phyloP scores from a whole-genome alignment of 2,329 filamentous ascomycete genomes.

The Colletotrichum sp. region DNA sequence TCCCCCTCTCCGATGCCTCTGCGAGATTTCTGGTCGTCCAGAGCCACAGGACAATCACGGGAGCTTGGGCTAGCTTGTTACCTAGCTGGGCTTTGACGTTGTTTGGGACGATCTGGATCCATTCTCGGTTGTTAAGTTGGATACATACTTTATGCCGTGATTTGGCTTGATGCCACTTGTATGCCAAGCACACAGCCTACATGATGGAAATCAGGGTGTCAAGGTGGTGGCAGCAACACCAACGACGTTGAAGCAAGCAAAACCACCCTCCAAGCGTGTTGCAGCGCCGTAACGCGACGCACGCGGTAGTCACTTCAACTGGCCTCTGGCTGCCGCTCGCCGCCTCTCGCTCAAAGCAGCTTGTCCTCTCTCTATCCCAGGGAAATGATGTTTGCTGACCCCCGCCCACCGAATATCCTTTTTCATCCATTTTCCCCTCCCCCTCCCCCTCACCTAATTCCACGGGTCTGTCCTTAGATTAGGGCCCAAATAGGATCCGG shows the following conservation, averaged over 20 bases:
- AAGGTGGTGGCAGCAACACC: neutral
- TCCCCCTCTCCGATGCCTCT: neutral
- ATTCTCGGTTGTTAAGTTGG: neutral
- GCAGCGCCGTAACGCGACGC: neutral
- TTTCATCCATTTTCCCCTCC: neutral
- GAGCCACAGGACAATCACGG: neutral
- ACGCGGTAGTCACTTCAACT: neutral
- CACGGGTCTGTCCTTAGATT: slow-evolving; percentile 12
- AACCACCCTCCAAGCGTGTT: neutral
- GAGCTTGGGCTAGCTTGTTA: neutral
- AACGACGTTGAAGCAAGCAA: neutral
- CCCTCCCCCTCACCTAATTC: neutral
- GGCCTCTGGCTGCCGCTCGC: neutral
- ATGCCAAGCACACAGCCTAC: neutral
- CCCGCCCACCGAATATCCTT: slow-evolving; percentile 10
- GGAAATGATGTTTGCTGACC: slow-evolving; percentile 20
- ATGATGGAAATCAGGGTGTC: neutral
- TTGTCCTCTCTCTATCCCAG: neutral
- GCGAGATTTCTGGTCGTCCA: neutral
- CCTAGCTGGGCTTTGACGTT: neutral
- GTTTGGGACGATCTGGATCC: neutral
- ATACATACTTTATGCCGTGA: neutral
- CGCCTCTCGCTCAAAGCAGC: neutral
- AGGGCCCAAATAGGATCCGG: neutral
- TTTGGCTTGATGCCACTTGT: neutral